A percentile compares a stretch with the other conserved stretches of the same genome.
Conservation (phyloP, 1,284 basidiomycete genomes). For the Peniophora sp. region DNA sequence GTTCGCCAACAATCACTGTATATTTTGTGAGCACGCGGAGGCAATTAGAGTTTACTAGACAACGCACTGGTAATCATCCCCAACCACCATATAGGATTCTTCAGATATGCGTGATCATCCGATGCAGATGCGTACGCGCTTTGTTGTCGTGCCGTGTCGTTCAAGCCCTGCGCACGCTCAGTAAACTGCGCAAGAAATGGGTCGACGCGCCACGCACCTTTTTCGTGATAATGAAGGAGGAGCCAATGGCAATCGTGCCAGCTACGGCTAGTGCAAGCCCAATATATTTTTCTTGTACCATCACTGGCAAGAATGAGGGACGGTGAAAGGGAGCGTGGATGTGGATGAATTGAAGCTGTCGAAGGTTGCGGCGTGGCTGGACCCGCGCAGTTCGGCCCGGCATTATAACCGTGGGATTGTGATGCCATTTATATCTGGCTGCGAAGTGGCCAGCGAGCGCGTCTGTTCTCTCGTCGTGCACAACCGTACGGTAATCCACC, state of each 20-base stretch:
- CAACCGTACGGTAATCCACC: too few species aligned
- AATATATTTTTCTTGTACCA: slow-evolving; percentile 87
- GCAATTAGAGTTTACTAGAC: background rate
- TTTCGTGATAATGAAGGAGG: slow-evolving; percentile 95
- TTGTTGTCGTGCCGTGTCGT: slow-evolving; percentile 60
- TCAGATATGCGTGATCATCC: slow-evolving; percentile 80
- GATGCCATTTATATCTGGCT: too few species aligned
- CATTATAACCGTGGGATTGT: too few species aligned
- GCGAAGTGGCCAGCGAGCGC: too few species aligned
- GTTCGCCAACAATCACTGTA: slow-evolving; percentile 84
- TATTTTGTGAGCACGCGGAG: background rate
- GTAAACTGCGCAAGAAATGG: background rate
- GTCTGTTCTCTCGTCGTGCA: too few species aligned
- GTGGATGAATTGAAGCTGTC: too few species aligned
- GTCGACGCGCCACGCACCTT: slow-evolving; percentile 48
- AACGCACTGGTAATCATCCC: slow-evolving; percentile 88
- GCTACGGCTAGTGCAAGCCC: slow-evolving; percentile 81
- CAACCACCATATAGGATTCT: slow-evolving; percentile 97
- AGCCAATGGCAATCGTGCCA: slow-evolving; percentile 81
- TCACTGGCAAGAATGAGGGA: slow-evolving; percentile 2
- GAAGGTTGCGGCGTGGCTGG: too few species aligned
- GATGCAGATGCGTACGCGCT: slow-evolving; percentile 51
- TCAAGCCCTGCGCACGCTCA: slow-evolving; percentile 55
- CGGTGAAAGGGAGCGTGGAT: background rate
- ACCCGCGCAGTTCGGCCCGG: too few species aligned